phyloP scores from a whole-genome alignment of 2,329 filamentous ascomycete genomes.

The Amylocarpus encephaloides region DNA sequence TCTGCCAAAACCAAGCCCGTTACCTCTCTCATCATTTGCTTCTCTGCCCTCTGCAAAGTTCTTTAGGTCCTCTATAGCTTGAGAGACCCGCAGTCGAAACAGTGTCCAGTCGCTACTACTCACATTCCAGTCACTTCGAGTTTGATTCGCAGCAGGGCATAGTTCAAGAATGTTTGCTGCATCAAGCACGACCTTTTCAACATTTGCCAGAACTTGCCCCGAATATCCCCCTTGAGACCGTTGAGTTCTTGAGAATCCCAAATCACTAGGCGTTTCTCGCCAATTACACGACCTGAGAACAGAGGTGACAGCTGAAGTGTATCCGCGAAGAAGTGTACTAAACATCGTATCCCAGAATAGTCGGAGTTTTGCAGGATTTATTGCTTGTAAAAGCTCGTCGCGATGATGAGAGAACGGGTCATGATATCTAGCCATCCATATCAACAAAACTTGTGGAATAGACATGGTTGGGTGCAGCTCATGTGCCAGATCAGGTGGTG shows the following conservation, averaged over 20 bases:
- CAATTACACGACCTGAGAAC: constrained; percentile 72
- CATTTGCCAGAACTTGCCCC: constrained; percentile 69
- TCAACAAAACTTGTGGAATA: constrained; percentile 70
- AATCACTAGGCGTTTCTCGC: constrained; percentile 61
- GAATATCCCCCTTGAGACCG: constrained; percentile 52
- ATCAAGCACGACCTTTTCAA: constrained; percentile 63
- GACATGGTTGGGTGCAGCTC: constrained; percentile 37
- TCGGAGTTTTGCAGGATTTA: constrained; percentile 66
- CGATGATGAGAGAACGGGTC: constrained; percentile 64
- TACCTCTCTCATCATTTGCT: constrained; percentile 34
- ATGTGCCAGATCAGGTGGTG: constrained; percentile 35
- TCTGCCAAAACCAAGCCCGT: constrained; percentile 34
- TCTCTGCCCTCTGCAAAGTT: constrained; percentile 73
- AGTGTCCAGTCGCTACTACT: constrained; percentile 75
- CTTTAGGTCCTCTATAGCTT: constrained; percentile 63
- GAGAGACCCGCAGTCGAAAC: constrained; percentile 69
- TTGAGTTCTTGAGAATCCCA: constrained; percentile 56
- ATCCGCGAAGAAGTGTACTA: constrained; percentile 67
- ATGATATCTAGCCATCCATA: constrained; percentile 76
- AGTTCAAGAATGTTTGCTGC: constrained; percentile 63
- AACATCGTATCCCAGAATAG: constrained; percentile 85
- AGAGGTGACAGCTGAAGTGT: constrained; percentile 58
- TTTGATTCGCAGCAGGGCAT: constrained; percentile 57
- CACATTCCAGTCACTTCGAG: constrained; percentile 68
- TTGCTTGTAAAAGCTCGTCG: constrained; percentile 54